These are phyloP conservation scores for Suhomyces bokatorum DNA, from an alignment of 1,139 yeast species.

Conservation along the genomic window DNA sequence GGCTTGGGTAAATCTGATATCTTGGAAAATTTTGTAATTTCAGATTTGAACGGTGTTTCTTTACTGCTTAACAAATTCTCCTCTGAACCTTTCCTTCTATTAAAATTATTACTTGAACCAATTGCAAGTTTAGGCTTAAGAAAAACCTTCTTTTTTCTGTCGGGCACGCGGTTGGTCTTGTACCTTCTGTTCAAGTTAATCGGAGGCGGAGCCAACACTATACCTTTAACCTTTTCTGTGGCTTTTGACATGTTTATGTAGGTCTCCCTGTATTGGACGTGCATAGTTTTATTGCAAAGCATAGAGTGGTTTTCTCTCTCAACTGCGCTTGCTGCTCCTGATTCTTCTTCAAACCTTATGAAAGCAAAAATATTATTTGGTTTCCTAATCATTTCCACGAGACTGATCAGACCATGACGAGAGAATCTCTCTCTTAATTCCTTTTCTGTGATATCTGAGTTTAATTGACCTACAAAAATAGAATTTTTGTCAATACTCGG, in stretches of 20 bases:
- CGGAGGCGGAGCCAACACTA: constrained; percentile 74
- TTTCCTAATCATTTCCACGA: constrained; percentile 52
- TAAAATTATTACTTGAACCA: constrained; percentile 17
- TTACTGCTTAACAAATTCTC: not conserved
- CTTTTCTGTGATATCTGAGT: constrained; percentile 53
- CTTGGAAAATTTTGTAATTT: too few species aligned
- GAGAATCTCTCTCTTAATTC: constrained; percentile 58
- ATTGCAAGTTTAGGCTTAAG: constrained; percentile 12
- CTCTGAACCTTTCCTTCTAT: constrained; percentile 10
- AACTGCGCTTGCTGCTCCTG: constrained; percentile 81
- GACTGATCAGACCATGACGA: constrained; percentile 61
- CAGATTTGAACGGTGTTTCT: too few species aligned
- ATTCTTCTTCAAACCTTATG: constrained; percentile 60
- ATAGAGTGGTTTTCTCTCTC: constrained; percentile 80
- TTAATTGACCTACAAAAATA: constrained; percentile 75
- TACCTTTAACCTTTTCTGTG: constrained; percentile 23
- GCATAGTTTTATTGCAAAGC: constrained; percentile 71
- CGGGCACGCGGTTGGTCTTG: not conserved
- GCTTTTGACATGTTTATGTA: constrained; percentile 26
- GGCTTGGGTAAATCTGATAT: not conserved
- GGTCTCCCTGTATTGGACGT: constrained; percentile 76
- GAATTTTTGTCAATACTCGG: constrained; percentile 63
- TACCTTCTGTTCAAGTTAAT: constrained; percentile 47
- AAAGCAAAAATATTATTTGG: constrained; percentile 67
- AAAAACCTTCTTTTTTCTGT: constrained; percentile 1